phyloP scores from a whole-genome alignment of 2,329 filamentous ascomycete species.

The Pseudocercospora vitis region DNA sequence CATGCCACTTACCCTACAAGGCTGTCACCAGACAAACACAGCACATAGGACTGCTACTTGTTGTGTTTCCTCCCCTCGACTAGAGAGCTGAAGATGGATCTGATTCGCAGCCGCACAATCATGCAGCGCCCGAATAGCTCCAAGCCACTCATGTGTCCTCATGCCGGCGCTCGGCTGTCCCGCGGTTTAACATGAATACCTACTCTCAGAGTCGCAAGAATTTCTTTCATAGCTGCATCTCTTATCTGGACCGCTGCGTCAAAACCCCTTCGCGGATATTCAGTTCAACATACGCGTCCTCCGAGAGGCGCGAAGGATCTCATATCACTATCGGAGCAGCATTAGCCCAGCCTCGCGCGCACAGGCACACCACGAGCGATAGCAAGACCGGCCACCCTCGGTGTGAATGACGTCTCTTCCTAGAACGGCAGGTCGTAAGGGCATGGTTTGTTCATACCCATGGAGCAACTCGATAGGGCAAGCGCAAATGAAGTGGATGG shows the following conservation, averaged over 20 bases:
- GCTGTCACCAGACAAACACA: no score
- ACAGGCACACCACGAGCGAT: neutral
- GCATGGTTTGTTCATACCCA: neutral
- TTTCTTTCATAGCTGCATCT: neutral
- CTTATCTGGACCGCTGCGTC: neutral
- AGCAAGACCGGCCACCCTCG: neutral
- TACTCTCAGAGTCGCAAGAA: neutral
- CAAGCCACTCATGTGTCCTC: no score
- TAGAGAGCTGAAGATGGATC: no score
- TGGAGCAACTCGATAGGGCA: neutral
- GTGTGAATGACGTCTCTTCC: neutral
- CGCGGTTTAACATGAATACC: no score
- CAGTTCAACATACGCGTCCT: neutral
- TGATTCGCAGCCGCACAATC: no score
- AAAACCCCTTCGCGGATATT: neutral
- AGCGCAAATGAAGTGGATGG: neutral
- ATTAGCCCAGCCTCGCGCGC: no score
- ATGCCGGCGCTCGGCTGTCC: no score
- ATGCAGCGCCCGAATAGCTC: no score
- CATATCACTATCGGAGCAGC: no score
- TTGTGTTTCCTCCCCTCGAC: no score
- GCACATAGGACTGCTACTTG: no score
- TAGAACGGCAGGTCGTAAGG: neutral
- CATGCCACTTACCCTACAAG: no score
- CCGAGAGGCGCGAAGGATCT: neutral